phyloP scores from a whole-genome alignment of 345 rosid genomes.

The Garcia nutans region DNA sequence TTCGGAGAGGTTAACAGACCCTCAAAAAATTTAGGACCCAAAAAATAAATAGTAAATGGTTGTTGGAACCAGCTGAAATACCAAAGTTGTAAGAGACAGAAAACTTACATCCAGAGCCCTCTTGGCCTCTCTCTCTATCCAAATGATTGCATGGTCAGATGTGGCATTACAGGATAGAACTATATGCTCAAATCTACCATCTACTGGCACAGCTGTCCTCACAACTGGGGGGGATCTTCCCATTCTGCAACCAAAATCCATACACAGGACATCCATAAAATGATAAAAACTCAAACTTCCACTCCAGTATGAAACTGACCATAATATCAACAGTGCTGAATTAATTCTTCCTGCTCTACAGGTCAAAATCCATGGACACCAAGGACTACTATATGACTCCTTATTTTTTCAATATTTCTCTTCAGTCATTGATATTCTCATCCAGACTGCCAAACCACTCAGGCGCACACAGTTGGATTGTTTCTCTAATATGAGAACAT shows the following conservation, averaged over 20 bases:
- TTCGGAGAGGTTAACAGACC: neutral
- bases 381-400: neutral
- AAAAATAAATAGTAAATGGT: neutral
- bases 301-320: neutral
- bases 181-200: constrained; percentile 93
- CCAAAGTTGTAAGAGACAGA: neutral
- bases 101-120: constrained; percentile 70
- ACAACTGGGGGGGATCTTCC: constrained; percentile 90
- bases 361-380: constrained; percentile 6
- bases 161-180: constrained; percentile 94
- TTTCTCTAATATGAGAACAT: neutral
- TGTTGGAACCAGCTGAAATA: neutral
- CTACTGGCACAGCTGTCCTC: constrained; percentile 92
- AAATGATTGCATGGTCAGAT: constrained; percentile 88
- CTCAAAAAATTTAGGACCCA: neutral
- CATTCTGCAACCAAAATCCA: constrained; percentile 41
- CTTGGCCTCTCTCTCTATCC: constrained; percentile 86
- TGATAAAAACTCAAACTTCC: neutral
- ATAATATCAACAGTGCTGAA: neutral
- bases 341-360: neutral
- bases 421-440: neutral
- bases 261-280: constrained; percentile 7
- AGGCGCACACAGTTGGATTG: neutral
- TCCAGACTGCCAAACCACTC: neutral
- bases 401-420: neutral